Conservation (phyloP, 768 basidiomycete genomes). For the Boletus tylopilopsis region DNA sequence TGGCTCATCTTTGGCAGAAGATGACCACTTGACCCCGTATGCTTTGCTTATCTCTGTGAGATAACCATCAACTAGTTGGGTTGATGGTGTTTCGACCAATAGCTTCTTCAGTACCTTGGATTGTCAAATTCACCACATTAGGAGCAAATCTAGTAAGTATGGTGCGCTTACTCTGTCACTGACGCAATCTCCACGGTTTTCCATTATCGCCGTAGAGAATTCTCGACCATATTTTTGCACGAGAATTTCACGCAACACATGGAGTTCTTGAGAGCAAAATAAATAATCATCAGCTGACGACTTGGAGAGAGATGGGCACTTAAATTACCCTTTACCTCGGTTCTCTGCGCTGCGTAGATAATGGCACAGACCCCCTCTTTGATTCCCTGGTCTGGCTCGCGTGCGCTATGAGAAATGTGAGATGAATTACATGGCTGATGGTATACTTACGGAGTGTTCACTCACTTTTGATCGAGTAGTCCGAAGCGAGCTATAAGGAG, state of each 20-base stretch:
- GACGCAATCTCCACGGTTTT: constrained; percentile 78
- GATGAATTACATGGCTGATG: constrained; percentile 3
- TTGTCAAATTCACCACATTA: constrained; percentile 1
- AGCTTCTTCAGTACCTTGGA: constrained; percentile 75
- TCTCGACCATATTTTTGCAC: constrained; percentile 96
- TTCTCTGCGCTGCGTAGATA: constrained; percentile 88
- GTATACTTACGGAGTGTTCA: constrained; percentile 5
- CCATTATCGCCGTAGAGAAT: constrained; percentile 81
- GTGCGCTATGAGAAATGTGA: constrained; percentile 42
- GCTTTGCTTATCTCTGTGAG: constrained; percentile 85
- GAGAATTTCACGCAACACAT: constrained; percentile 86
- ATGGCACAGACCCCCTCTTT: constrained; percentile 84
- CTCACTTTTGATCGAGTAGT: constrained; percentile 84
- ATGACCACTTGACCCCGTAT: constrained; percentile 70
- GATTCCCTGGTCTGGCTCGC: constrained; percentile 85
- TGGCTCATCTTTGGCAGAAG: constrained; percentile 36
- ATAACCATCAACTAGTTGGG: constrained; percentile 82
- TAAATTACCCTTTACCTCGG: constrained; percentile 75
- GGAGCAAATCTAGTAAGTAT: not conserved
- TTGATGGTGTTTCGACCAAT: constrained; percentile 60
- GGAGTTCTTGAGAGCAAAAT: constrained; percentile 57
- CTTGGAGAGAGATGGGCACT: not conserved
- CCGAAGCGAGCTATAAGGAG: constrained; percentile 91
- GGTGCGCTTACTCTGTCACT: constrained; percentile 65
- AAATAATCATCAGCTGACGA: not conserved